These are phyloP conservation scores for Actinomucor elegans DNA, from an alignment of 371 early-diverging fungal species.

Conservation along the genomic window DNA sequence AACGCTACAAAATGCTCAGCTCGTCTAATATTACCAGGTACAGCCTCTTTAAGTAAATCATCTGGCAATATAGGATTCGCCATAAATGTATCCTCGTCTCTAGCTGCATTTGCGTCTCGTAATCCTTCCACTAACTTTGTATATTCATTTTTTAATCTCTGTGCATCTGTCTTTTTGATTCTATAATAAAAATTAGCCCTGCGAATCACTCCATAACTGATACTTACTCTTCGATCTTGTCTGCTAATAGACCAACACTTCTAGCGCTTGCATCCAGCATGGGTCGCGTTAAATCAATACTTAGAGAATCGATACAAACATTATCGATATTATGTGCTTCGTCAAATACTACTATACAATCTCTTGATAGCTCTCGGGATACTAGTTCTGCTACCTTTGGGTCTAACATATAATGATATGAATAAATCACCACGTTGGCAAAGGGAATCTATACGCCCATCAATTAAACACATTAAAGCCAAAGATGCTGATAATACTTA, in stretches of 20 bases:
- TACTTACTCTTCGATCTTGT: constrained; percentile 70
- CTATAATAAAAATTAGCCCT: constrained; percentile 26
- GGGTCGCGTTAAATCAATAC: constrained; percentile 90
- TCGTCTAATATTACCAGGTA: constrained; percentile 98
- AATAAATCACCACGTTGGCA: constrained; percentile 98
- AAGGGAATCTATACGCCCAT: constrained; percentile 63
- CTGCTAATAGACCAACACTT: constrained; percentile 71
- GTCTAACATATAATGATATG: constrained; percentile 99
- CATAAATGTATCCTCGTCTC: constrained; percentile 77
- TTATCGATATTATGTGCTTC: constrained; percentile 99
- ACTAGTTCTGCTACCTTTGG: constrained; percentile 98
- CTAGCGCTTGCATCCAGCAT: constrained; percentile 89
- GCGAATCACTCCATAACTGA: neutral
- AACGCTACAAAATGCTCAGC: constrained; percentile 99
- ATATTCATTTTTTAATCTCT: constrained; percentile 89
- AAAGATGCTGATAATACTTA: constrained; percentile 31
- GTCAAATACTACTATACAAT: constrained; percentile 99
- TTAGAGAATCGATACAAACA: constrained; percentile 98
- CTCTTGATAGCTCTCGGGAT: constrained; percentile 90
- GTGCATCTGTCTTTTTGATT: constrained; percentile 84
- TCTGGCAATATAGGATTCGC: constrained; percentile 89
- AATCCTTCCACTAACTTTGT: constrained; percentile 87
- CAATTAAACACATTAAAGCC: neutral
- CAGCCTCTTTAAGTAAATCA: constrained; percentile 89
- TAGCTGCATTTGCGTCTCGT: constrained; percentile 68